Percentiles rank a stretch among this genome's conserved stretches.
These are phyloP conservation scores for Podospora fimiseda DNA, from an alignment of 495 filamentous ascomycete species.

Conservation along the genomic window DNA sequence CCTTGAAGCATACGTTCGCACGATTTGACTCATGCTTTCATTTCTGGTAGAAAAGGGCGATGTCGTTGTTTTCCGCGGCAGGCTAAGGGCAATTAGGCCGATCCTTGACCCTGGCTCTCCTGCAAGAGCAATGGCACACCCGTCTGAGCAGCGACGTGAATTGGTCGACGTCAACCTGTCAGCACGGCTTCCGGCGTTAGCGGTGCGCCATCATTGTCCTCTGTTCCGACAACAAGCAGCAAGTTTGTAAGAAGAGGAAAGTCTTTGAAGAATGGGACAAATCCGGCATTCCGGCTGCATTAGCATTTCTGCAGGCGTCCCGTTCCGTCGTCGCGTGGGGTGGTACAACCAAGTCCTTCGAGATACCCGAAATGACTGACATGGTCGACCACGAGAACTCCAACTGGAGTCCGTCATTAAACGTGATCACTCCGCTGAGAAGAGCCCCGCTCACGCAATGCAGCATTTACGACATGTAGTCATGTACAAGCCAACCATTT, in stretches of 20 bases:
- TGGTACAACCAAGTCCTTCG: too few species aligned
- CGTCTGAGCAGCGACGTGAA: background rate
- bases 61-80: background rate
- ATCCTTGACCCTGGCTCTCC: slow-evolving; percentile 5
- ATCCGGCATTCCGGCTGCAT: slow-evolving; percentile 18
- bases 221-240: background rate
- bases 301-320: slow-evolving; percentile 23
- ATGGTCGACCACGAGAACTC: background rate
- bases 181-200: background rate
- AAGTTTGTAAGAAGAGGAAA: too few species aligned
- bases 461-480: background rate
- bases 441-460: background rate
- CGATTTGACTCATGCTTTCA: too few species aligned
- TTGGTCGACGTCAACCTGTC: background rate
- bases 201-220: background rate
- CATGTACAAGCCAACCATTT: background rate
- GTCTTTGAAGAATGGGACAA: background rate
- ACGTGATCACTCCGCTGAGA: background rate
- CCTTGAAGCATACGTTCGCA: too few species aligned
- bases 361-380: background rate
- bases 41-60: too few species aligned
- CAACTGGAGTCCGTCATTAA: background rate
- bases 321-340: slow-evolving; percentile 21
- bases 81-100: background rate
- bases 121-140: slow-evolving; percentile 19